Conservation (phyloP, 2,329 filamentous ascomycete genomes). For the Pseudogymnoascus sp. region DNA sequence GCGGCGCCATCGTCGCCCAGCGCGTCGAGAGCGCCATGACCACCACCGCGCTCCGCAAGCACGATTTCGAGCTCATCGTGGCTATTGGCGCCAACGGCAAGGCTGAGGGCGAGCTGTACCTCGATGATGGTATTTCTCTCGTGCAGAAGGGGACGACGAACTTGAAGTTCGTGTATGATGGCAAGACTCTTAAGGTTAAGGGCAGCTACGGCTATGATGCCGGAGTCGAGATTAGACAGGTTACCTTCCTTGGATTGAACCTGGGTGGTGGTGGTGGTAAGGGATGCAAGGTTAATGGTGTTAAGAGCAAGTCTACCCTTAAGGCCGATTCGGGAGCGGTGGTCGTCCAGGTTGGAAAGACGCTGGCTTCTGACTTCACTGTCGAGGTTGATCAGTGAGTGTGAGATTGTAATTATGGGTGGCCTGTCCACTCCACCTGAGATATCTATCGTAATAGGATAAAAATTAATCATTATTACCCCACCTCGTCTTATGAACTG, state of each 20-base stretch:
- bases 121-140: conserved; percentile 68
- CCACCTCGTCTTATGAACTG: neutral
- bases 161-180: conserved; percentile 51
- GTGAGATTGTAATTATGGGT: neutral
- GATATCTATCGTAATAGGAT: neutral
- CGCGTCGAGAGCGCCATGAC: conserved; percentile 51
- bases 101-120: conserved; percentile 60
- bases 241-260: conserved; percentile 41
- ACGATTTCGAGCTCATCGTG: conserved; percentile 64
- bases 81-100: conserved; percentile 54
- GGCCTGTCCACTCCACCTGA: neutral
- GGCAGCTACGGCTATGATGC: conserved; percentile 46
- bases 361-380: conserved; percentile 14
- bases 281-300: conserved; percentile 9
- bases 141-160: conserved; percentile 48
- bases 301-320: neutral
- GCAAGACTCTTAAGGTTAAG: conserved; percentile 40
- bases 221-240: conserved; percentile 36
- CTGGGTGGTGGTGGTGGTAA: conserved; percentile 10
- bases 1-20: conserved; percentile 56
- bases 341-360: conserved; percentile 14
- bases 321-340: conserved; percentile 13
- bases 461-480: neutral
- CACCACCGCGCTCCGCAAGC: conserved; percentile 51
- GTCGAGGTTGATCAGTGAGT: conserved; percentile 1